Evolutionary conservation across 345 rosid genomes (phyloP).

Genomic region (Streptanthus diversifolius): DNA sequence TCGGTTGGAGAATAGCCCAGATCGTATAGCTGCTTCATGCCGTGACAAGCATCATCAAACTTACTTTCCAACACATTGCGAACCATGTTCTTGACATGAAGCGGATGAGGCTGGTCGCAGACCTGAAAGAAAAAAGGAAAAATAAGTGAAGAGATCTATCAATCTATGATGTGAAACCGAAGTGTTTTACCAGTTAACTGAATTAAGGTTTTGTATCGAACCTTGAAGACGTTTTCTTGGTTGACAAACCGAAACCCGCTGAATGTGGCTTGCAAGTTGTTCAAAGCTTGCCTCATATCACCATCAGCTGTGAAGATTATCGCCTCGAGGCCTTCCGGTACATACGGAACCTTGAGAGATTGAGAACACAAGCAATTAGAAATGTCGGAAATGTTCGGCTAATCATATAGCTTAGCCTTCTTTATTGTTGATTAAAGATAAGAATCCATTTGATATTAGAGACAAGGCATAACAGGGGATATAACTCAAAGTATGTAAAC

Average conservation of each 20-base stretch:
- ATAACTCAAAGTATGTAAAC: not conserved
- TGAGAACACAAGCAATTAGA: conserved; percentile 3
- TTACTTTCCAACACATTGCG: conserved; percentile 78
- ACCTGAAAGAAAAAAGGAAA: conserved; percentile 44
- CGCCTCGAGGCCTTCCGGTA: conserved; percentile 97
- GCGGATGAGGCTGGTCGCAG: conserved; percentile 97
- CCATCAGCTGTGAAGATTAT: conserved; percentile 98
- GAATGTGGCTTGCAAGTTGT: conserved; percentile 89
- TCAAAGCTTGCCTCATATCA: conserved; percentile 98
- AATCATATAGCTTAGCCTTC: not conserved
- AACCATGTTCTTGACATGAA: conserved; percentile 89
- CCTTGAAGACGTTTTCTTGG: conserved; percentile 98
- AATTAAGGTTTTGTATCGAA: conserved; percentile 10
- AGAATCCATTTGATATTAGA: not conserved
- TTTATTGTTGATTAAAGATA: not conserved
- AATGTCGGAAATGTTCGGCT: not conserved
- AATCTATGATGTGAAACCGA: not conserved
- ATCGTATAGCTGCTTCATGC: conserved; percentile 84
- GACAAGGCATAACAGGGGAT: not conserved
- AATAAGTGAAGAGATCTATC: not conserved
- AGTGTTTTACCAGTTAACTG: conserved; percentile 1
- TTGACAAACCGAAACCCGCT: conserved; percentile 94
- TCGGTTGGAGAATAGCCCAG: conserved; percentile 96
- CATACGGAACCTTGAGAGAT: conserved; percentile 71
- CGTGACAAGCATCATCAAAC: conserved; percentile 83